Evolutionary conservation across 768 basidiomycete species (phyloP), one percentile per base, ranked within the genome.

Genomic region (Hydnum rufescens): DNA sequence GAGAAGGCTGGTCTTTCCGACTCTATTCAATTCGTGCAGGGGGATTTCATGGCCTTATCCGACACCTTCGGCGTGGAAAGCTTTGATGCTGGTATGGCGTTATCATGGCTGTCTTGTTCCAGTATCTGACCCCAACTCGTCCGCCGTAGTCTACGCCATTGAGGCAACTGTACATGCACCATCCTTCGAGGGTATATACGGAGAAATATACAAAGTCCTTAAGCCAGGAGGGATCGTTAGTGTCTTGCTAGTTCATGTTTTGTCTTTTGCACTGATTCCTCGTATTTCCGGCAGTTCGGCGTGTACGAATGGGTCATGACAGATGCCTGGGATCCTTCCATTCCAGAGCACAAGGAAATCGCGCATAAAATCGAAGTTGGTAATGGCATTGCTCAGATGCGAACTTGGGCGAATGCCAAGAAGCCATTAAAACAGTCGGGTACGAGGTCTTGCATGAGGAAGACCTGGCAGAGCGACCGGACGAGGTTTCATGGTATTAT

Each of bases 271-370:
- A 22, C 34, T 31, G 32, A 32, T 26, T 2, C 8, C 25, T 13
- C 13, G 36, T 32, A 4, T 34, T 18, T 53, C 46, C n/a, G 36
- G 1, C 56, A 92, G 84, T 95, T 95, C 65, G 93, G 92, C 62
- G 84, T 97, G 32, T 99, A 97, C 67, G 95, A 97, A 64, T 99
- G 93, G 93, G 81, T 79, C 66, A 96, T 99, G 95, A 96, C 95
- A 19, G 90, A 96, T 65, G 64, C 66, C 2, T 92, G 92, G 86
- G 83, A 96, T 66, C 75, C 84, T 34, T 74, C 82, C 44, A 82
- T 72, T 62, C 83, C 89, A 18, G 66, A 74, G 51, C 93, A 97
- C 74, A 92, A 90, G 68, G 74, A 74, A 43, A 78, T 97, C 54
- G 86, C 87, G 8, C 90, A 96, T 68, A 75, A 75, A 55, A 82